Evolutionary conservation across 805 yeast species (phyloP), one percentile per base, ranked within the genome.

Genomic region (Wickerhamomyces chambardii): DNA sequence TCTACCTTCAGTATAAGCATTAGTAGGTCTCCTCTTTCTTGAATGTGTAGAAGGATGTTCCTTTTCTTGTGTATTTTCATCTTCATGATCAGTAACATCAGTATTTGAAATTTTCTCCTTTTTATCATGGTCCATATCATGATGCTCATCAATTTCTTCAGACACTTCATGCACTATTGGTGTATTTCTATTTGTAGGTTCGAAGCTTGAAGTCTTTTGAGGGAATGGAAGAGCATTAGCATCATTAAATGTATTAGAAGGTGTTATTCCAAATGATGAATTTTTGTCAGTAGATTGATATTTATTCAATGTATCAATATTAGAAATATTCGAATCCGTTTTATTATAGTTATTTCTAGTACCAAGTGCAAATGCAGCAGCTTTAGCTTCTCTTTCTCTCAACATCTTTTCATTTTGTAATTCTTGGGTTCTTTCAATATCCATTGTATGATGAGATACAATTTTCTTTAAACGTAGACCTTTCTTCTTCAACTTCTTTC

Each of bases 1-100:
- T 27, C 63, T 48, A 18, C 95, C 95, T 46, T 86, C 95, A 32
- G 73, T 75, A 54, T 72, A 82, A 0, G 77, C 80, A 26, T 61
- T 55, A 1, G 55, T 32, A 42, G 53, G 45, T 54, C 57, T 34
- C 48, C 61, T 43, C 29, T 50, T 40, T 18, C 28, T 46, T 26
- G 47, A 55, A 38, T 52, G n/a, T n/a, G n/a, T 40, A 38, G 39
- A 30, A 26, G 35, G 45, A 15, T 9, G 3, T 30, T 30, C 9
- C 7, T 8, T 46, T 9, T 43, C 39, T 27, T 43, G 43, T 19
- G 7, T 7, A 19, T 19, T 2, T 8, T 19, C 3, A 15, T 26
- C 28, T 26, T 26, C 28, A 14, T 26, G 8, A 14, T 8, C 14
- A 4, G 15, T 26, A 27, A 8, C 29, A 27, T 12, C 29, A 6